These are phyloP conservation scores for Myxozyma geophila DNA, from an alignment of 805 yeast genomes.

Conservation along the genomic window DNA sequence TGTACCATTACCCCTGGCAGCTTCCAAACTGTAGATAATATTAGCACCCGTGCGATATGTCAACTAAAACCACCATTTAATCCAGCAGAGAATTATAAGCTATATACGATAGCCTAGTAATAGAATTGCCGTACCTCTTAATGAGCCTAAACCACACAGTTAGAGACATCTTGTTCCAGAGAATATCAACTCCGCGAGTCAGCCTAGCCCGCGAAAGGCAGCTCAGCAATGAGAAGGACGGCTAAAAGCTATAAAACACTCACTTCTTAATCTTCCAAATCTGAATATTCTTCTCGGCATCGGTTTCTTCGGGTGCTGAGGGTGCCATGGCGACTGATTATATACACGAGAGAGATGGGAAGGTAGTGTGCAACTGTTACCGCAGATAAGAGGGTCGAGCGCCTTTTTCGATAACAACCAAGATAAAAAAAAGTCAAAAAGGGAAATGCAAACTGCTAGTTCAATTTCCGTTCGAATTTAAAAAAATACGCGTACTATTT, in stretches of 20 bases:
- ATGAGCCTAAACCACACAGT: slow-evolving; percentile 40
- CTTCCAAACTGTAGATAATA: slow-evolving; percentile 61
- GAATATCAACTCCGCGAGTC: not conserved
- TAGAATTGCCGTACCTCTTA: slow-evolving; percentile 31
- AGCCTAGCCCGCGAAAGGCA: not conserved
- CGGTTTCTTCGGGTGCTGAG: slow-evolving; percentile 52
- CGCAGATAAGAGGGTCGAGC: not conserved
- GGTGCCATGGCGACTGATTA: slow-evolving; percentile 46
- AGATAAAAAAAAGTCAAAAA: not conserved
- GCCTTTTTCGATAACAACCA: not conserved
- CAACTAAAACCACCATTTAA: not conserved
- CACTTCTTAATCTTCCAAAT: slow-evolving; percentile 97
- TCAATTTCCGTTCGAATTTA: not conserved
- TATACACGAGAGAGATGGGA: not conserved
- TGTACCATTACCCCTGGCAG: slow-evolving; percentile 98
- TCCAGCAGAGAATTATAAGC: not conserved
- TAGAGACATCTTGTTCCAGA: not conserved
- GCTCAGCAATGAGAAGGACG: not conserved
- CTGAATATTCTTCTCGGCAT: slow-evolving; percentile 95
- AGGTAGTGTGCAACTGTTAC: too few relatives aligned
- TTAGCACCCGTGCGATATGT: not conserved
- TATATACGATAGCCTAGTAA: not conserved
- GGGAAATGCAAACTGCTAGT: not conserved
- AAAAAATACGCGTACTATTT: not conserved
- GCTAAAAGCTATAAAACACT: slow-evolving; percentile 7